Base-by-base conservation (phyloP, 2,329 filamentous ascomycete species). In the Curvularia verruculosa region DNA sequence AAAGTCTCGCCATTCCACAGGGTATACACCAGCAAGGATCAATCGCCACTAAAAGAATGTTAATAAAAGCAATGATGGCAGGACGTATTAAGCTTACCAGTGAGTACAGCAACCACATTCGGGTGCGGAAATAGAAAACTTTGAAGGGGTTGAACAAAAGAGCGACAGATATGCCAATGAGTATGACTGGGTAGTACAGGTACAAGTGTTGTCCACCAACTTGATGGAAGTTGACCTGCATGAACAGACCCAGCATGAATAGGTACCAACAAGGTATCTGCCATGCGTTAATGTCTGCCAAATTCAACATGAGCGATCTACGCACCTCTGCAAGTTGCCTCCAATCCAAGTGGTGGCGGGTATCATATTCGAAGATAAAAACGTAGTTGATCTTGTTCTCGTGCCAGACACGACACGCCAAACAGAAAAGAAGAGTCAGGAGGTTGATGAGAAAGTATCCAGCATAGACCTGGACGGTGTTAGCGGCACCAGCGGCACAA, bases 361-460 rank as follows among this genome's bases (percentile, higher is more conserved):
- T 88, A 79, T 98, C 93, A 71, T 96, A 95, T 78, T 99, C 95
- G 72, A 99, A 99, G 66, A 98, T 92, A 75, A 97, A 97, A 52
- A 89, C 86, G 74, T 98, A 98, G 74, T 99, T 99, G 77, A 99
- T 91, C 77, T 94, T 96, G 73, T 89, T 87, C 49, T 81, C 81
- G 5, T 87, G 86, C 92, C 94, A 99, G 15, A 96, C 78, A 54
- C 88, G 87, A 74, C 93, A 96, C 69, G 92, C 88, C 34, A 96
- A 70, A 69, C 90, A 92, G 71, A 98, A 98, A n/a, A 96, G 79
- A 9, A 89, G 80, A 69, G 96, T 89, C 19, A 98, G 81, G 43
- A 92, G 83, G 5, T 96, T 83, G 76, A 91, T 87, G 26, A 98
- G 81, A 67, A 96, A 96, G 75, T 96, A 97, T 1, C 95, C 95